These are phyloP conservation scores for Kwoniella heveanensis DNA, from an alignment of 768 basidiomycete species.

Conservation along the genomic window DNA sequence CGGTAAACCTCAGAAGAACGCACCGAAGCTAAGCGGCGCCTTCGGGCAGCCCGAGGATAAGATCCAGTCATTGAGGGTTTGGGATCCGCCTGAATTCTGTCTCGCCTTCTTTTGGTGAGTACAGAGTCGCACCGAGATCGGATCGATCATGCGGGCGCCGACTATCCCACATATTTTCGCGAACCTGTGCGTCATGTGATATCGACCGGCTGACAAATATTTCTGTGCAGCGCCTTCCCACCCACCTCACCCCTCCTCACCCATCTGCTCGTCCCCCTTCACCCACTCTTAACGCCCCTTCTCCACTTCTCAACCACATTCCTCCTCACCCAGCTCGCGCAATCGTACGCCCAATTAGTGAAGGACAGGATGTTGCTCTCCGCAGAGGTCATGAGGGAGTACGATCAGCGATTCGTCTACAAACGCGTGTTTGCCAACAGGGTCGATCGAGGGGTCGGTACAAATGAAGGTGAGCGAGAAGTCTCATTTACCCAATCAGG, in stretches of 20 bases:
- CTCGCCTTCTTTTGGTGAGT: slow-evolving; percentile 54
- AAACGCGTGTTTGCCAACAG: slow-evolving; percentile 47
- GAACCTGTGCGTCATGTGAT: background rate
- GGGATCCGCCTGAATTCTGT: slow-evolving; percentile 55
- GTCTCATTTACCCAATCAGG: no score
- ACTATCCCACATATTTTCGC: background rate
- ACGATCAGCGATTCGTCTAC: slow-evolving; percentile 54
- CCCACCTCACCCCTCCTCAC: slow-evolving; percentile 45
- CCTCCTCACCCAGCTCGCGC: slow-evolving; percentile 45
- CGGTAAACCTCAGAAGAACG: slow-evolving; percentile 21
- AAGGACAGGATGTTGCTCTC: slow-evolving; percentile 51
- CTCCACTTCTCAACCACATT: slow-evolving; percentile 40
- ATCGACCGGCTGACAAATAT: background rate
- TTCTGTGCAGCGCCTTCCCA: slow-evolving; percentile 42
- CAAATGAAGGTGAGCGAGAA: slow-evolving; percentile 44
- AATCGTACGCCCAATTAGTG: slow-evolving; percentile 46
- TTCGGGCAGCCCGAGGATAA: slow-evolving; percentile 28
- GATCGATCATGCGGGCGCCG: no score
- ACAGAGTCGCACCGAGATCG: no score
- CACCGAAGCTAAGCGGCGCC: background rate
- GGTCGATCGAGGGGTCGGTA: slow-evolving; percentile 49
- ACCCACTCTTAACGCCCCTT: slow-evolving; percentile 43
- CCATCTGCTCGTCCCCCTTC: slow-evolving; percentile 43
- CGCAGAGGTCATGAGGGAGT: slow-evolving; percentile 56
- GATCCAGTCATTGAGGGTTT: slow-evolving; percentile 51